Conservation (phyloP, 805 yeast species). For the Kodamaea jinghongensis region DNA sequence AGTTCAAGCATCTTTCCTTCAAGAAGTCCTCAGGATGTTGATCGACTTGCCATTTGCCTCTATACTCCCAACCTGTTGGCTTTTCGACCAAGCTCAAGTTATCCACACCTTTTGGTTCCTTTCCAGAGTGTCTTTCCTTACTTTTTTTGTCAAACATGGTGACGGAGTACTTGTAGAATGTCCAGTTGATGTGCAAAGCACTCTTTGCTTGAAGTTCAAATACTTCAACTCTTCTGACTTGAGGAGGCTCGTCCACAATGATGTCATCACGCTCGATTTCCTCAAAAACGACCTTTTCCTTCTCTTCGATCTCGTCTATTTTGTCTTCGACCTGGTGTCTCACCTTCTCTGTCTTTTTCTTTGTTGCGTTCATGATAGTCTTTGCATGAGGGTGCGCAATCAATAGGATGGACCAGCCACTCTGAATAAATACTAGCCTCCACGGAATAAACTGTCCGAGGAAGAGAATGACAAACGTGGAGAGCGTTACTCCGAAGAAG, state of each 20-base stretch:
- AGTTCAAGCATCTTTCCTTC: conserved; percentile 35
- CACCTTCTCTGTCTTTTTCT: conserved; percentile 4
- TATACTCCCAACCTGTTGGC: conserved; percentile 75
- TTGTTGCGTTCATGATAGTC: conserved; percentile 19
- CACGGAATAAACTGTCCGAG: conserved; percentile 59
- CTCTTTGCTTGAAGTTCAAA: conserved; percentile 73
- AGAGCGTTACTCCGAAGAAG: conserved; percentile 35
- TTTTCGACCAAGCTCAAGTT: conserved; percentile 55
- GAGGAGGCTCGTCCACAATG: conserved; percentile 68
- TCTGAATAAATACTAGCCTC: conserved; percentile 52
- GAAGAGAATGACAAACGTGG: conserved; percentile 40
- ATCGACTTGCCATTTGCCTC: conserved; percentile 67
- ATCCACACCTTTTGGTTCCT: conserved; percentile 64
- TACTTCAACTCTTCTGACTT: conserved; percentile 62
- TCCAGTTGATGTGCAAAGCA: conserved; percentile 59
- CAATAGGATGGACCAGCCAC: conserved; percentile 56
- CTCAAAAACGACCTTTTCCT: background rate
- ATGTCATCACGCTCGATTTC: conserved; percentile 41
- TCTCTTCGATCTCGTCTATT: conserved; percentile 11
- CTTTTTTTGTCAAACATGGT: conserved; percentile 54
- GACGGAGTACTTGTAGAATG: conserved; percentile 54
- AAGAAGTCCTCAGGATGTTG: conserved; percentile 52
- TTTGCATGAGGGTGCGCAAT: conserved; percentile 59
- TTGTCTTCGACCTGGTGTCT: conserved; percentile 9
- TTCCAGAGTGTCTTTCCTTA: conserved; percentile 35